Evolutionary conservation across 2,329 filamentous ascomycete species (phyloP), one percentile per base, ranked within the genome.

Genomic region (Teratosphaeria zuluensis): DNA sequence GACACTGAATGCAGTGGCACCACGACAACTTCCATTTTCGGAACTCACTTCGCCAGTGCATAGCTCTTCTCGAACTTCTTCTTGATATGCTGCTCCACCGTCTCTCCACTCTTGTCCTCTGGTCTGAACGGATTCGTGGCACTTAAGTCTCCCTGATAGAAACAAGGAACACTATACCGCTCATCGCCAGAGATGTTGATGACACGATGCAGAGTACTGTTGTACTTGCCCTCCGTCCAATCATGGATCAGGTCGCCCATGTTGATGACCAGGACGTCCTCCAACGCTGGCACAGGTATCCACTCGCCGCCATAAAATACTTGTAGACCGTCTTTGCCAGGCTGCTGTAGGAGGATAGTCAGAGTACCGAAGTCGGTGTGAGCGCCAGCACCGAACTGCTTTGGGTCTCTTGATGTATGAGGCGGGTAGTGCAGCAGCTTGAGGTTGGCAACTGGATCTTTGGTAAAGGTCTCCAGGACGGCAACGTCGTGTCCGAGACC

Each of bases 201-300:
- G 9, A 80, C 77, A 4, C 77, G 66, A 66, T 80, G 77, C 35
- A 72, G 62, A 1, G 77, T 79, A 28, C 68, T 72, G 60, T 73
- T 72, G 69, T 75, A 78, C 52, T 71, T 30, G 33, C 74, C 76
- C 55, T 75, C 74, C 16, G 76, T 77, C 75, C 75, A 77, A 51
- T 74, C 66, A 67, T 78, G 73, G 61, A 80, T 73, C 74, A 79
- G 75, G 61, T 80, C 77, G 11, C 77, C 77, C 53, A 80, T 75
- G 61, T 80, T 80, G 5, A 80, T 75, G 2, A 80, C 76, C 57
- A 77, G 78, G 0, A 74, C 70, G 16, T 76, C 76, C 1, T 71
- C 70, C 0, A 76, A 63, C 0, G 78, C 77, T 56, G 78, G 72
- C 0, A 76, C 77, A 55, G 71, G 64, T 0, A 79, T 66, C 78